Base-by-base conservation (phyloP, 495 filamentous ascomycete species). In the Entonaema liquescens region DNA sequence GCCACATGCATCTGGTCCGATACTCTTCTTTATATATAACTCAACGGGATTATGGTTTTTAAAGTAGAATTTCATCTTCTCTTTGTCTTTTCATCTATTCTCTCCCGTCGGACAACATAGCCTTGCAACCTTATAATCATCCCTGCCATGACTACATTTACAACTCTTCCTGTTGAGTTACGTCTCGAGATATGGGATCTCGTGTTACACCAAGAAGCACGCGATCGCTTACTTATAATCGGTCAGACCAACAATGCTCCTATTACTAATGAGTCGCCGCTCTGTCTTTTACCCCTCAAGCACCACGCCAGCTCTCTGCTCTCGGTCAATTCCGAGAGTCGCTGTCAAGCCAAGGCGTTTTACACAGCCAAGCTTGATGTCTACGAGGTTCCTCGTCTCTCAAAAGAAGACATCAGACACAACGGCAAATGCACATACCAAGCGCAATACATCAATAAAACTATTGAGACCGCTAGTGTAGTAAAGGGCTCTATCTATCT, bases 171-270 rank as follows among this genome's bases (percentile, higher is more conserved):
- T 1, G 9, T 29, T 1, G 65, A 62, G 53, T n/a, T 68, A 5
- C 50, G 59, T 4, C 42, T 35, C n/a, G 4, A 21, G 15, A 68
- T 68, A 13, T 68, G 65, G 65, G 53, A 68, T 38, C 23, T 50
- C 9, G 58, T 35, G 3, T 38, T 62, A 21, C 58, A 42, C 0
- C 59, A 50, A 8, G 65, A 68, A 62, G 52, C 65, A 5, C 23
- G 31, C 9, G 59, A 68, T 31, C 50, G 52, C 12, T 17, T 57
- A n/a, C 5, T 68, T 23, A 54, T 62, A 52, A 17, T 36, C 13
- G 26, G 12, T 5, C 36, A 33, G 29, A 5, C 19, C 8, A n/a
- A 11, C 2, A 17, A 17, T 13, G 25, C 25, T 7, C 23, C 49
- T 15, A 29, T 53, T 26, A 53, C 42, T 5, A 47, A 47, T 13